phyloP scores from a whole-genome alignment of 1,284 basidiomycete genomes.

The Vanrija sp. region DNA sequence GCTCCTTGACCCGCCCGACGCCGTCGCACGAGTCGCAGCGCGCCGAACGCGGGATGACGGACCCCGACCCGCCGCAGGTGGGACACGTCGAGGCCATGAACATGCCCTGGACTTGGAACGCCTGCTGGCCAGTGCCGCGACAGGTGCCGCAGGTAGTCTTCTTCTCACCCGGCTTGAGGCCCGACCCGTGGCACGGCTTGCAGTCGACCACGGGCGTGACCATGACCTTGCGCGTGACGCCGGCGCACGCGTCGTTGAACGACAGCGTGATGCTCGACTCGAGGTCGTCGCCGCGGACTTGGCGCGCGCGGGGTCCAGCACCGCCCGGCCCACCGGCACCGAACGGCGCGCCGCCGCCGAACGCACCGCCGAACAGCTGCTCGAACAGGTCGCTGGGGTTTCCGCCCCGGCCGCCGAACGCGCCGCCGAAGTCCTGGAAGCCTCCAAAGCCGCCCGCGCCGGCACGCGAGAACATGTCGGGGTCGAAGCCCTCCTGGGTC shows the following conservation, averaged over 20 bases:
- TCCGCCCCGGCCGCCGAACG: conserved; percentile 59
- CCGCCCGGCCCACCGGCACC: conserved; percentile 48
- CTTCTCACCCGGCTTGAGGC: conserved; percentile 82
- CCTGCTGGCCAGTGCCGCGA: conserved; percentile 79
- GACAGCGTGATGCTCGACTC: conserved; percentile 71
- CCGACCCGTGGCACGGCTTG: conserved; percentile 75
- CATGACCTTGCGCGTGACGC: conserved; percentile 71
- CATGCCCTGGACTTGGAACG: conserved; percentile 94
- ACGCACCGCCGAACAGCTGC: conserved; percentile 72
- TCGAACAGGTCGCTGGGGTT: conserved; percentile 73
- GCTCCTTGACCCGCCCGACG: conserved; percentile 78
- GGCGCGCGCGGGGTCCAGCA: conserved; percentile 54
- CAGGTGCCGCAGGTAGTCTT: conserved; percentile 76
- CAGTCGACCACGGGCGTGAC: conserved; percentile 83
- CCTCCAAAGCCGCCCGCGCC: conserved; percentile 64
- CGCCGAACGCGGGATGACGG: conserved; percentile 70
- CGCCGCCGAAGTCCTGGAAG: conserved; percentile 64
- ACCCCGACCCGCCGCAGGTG: conserved; percentile 78
- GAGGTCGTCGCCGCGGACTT: conserved; percentile 72
- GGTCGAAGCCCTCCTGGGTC: conserved; percentile 89
- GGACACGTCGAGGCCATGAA: conserved; percentile 93
- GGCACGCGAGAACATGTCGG: conserved; percentile 65
- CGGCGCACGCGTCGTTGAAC: conserved; percentile 93
- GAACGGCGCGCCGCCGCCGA: conserved; percentile 38
- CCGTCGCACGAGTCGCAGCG: conserved; percentile 81